Base-by-base conservation (phyloP, 768 basidiomycete genomes). In the Suillus spraguei region DNA sequence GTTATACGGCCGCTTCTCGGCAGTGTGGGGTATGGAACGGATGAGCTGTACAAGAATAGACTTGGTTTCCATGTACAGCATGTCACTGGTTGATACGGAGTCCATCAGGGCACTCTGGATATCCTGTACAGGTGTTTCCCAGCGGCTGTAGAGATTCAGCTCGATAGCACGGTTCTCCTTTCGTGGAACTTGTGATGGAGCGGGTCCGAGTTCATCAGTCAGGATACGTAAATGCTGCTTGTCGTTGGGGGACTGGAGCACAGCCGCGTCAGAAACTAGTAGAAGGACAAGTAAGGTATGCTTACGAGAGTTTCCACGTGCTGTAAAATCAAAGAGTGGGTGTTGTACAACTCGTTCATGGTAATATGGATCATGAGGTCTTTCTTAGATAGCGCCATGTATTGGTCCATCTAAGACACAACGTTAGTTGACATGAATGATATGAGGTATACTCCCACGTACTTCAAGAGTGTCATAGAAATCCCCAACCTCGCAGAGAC, bases 31-130 rank as follows among this genome's bases (percentile, higher is more conserved):
- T 62, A 99, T 86, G 38, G 96, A 99, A 68, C 97, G 95, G 62
- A 99, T 88, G 60, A 99, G 87, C 74, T 98, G 95, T 38, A 99
- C 97, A 68, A 99, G 95, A 72, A 99, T 99, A 8, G 97, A 98
- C 80, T 99, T 99, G 62, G 97, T 93, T 75, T 99, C 97, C 95
- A 99, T 98, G 81, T 99, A 99, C 36, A 99, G 87, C 88, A 99
- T 97, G 78, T 99, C 97, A 73, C 92, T 92, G 52, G 95, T 95
- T 28, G 97, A 98, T 35, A 99, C 91, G 32, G 94, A 93, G 76
- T 96, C 95, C 90, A 99, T 95, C 63, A 99, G 85, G 1, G 97
- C 94, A 50, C 91, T 96, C 67, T 97, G 94, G 53, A 99, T 89
- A 73, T 99, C 97, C 69, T 99, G 97, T 53, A 99, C 94, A 1